Base-by-base conservation (phyloP, 768 basidiomycete genomes). In the Trametes meyenii region DNA sequence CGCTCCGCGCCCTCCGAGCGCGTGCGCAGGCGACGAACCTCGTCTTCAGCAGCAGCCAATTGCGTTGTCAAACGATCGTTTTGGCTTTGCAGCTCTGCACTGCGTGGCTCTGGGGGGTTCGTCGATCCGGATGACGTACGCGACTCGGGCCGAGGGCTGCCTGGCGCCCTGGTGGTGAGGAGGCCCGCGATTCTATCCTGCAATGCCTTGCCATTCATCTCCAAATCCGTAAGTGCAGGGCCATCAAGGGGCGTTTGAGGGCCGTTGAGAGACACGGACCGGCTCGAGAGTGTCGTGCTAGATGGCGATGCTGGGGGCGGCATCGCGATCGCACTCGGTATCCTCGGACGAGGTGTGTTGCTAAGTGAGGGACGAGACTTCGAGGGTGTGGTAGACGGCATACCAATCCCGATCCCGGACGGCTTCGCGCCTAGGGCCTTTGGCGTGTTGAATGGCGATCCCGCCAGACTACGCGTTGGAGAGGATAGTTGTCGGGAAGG, bases 321-420 rank as follows among this genome's bases (percentile, higher is more conserved):
- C 91, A 93, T 92, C 7, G 89, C 85, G 26, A 89, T 73, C n/a
- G 82, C 78, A 67, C 89, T 90, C 33, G 90, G 88, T 61, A 90
- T 70, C 52, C 90, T 81, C 14, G 83, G 81, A 33, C 88, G 82
- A 45, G 88, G 86, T 12, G 87, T 88, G 61, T 70, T 64, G 36
- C 58, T 73, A 17, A 77, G 58, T 14, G 77, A 74, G 19, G 72
- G 58, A 52, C 77, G 74, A 29, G 69, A 48, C 58, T 75, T 80
- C 2, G 75, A 72, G 16, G 75, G 75, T 10, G 73, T 78, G n/a
- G 78, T 72, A 12, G 81, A 78, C 4, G 81, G 74, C 39, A 74
- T 72, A 24, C 76, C 77, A 11, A 74, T 70, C 17, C 75, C 75
- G 8, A 80, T 62, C 39, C 66, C 71, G 6, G 78, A 63, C 33